Conservation (phyloP, 1,284 basidiomycete species). For the Boletellus deceptivus region DNA sequence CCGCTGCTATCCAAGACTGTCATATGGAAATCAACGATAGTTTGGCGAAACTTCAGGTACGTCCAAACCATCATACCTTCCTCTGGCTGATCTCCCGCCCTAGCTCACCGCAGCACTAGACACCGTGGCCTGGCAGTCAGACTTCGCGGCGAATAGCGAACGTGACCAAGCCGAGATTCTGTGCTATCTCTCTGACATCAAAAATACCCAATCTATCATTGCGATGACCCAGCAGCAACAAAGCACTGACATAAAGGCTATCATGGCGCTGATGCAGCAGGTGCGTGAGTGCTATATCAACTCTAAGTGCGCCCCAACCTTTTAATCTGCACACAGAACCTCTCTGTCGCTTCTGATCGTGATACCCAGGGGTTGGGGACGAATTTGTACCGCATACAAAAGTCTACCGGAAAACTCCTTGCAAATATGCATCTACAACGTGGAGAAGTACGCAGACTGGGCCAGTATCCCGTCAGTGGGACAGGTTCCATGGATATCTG, state of each 20-base stretch:
- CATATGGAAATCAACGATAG: slow-evolving; percentile 43
- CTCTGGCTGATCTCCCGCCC: slow-evolving; percentile 12
- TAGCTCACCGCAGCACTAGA: slow-evolving; percentile 46
- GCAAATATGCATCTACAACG: slow-evolving; percentile 47
- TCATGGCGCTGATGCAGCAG: slow-evolving; percentile 48
- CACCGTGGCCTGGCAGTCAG: slow-evolving; percentile 46
- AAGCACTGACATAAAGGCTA: slow-evolving; percentile 32
- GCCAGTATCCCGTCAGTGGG: slow-evolving; percentile 47
- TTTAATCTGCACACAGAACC: slow-evolving; percentile 21
- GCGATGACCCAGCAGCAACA: slow-evolving; percentile 33
- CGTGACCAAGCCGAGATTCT: slow-evolving; percentile 45
- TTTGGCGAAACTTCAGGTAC: slow-evolving; percentile 42
- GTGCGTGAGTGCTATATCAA: slow-evolving; percentile 24
- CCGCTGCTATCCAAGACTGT: slow-evolving; percentile 41
- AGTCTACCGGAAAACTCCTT: slow-evolving; percentile 42
- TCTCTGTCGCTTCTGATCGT: slow-evolving; percentile 30
- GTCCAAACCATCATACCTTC: slow-evolving; percentile 1
- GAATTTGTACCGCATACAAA: slow-evolving; percentile 50
- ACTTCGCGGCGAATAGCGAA: slow-evolving; percentile 36
- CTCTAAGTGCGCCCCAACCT: not conserved
- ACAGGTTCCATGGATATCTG: slow-evolving; percentile 51
- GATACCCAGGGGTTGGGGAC: slow-evolving; percentile 43
- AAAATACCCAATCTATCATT: slow-evolving; percentile 38
- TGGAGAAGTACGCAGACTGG: slow-evolving; percentile 50
- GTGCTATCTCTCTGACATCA: slow-evolving; percentile 42